These are phyloP conservation scores for Gossypium ekmanianum DNA, from an alignment of 345 rosid species.

Conservation along the genomic window DNA sequence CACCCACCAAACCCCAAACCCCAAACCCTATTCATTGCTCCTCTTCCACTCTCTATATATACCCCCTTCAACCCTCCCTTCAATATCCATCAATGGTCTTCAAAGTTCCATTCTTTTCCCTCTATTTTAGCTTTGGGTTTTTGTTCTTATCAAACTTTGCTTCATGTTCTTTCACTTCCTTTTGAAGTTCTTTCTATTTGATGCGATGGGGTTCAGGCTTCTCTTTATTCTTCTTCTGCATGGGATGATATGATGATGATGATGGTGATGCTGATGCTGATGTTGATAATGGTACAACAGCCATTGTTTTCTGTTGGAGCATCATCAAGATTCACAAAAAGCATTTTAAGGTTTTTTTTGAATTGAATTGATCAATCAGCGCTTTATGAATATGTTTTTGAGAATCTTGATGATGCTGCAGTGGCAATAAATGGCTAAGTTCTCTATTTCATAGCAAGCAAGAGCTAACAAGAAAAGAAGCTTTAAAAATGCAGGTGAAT, in stretches of 20 bases:
- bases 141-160: neutral
- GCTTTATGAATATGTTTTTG: slow-evolving; percentile 25
- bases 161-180: neutral
- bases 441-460: neutral
- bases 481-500: slow-evolving; percentile 9
- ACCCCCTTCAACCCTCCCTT: neutral
- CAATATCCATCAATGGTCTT: neutral
- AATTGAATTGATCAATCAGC: slow-evolving; percentile 10
- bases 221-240: neutral
- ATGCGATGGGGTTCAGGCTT: slow-evolving; percentile 16
- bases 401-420: slow-evolving; percentile 99
- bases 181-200: neutral
- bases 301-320: slow-evolving; percentile 74
- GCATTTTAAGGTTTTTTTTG: slow-evolving; percentile 14
- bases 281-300: slow-evolving; percentile 31
- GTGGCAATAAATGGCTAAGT: slow-evolving; percentile 69
- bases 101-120: neutral
- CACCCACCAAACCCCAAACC: neutral
- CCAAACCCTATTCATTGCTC: neutral
- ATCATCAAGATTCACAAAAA: slow-evolving; percentile 86
- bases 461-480: neutral
- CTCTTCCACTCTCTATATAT: neutral
- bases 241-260: neutral
- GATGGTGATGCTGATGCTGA: neutral
- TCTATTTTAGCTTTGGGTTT: neutral